Evolutionary conservation across 1,139 yeast genomes (phyloP).

Genomic region (Candida mesenterica): DNA sequence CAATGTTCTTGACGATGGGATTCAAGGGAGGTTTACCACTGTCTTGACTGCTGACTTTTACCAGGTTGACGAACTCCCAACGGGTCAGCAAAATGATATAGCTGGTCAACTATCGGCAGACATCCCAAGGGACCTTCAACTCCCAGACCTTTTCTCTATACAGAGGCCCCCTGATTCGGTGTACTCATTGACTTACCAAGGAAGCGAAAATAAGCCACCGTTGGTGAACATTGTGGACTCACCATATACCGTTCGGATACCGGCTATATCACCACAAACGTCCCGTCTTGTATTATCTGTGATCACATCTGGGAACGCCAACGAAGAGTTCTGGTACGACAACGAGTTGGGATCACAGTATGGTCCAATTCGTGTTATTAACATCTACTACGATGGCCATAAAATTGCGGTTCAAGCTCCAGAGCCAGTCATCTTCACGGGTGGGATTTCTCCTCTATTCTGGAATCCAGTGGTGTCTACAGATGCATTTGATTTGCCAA

Average conservation of each 20-base stretch:
- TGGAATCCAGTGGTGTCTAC: slow-evolving; percentile 79
- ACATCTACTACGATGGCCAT: slow-evolving; percentile 49
- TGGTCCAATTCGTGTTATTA: slow-evolving; percentile 61
- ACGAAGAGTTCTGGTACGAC: slow-evolving; percentile 83
- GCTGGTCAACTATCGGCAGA: too few relatives aligned
- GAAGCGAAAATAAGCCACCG: slow-evolving; percentile 22
- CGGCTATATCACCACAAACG: slow-evolving; percentile 46
- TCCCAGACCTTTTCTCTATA: slow-evolving; percentile 19
- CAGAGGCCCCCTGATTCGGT: slow-evolving; percentile 32
- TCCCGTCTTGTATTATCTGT: slow-evolving; percentile 58
- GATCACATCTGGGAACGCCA: slow-evolving; percentile 71
- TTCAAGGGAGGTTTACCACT: slow-evolving; percentile 63
- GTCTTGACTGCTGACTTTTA: slow-evolving; percentile 54
- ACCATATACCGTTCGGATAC: slow-evolving; percentile 35
- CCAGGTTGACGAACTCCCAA: slow-evolving; percentile 20
- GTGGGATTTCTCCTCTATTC: slow-evolving; percentile 73
- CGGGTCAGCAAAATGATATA: too few relatives aligned
- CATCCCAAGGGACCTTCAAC: too few relatives aligned
- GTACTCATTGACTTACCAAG: slow-evolving; percentile 27
- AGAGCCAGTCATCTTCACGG: slow-evolving; percentile 64
- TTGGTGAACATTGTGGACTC: slow-evolving; percentile 39
- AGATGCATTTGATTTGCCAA: slow-evolving; percentile 69
- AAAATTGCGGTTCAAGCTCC: slow-evolving; percentile 53
- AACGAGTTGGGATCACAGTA: slow-evolving; percentile 57
- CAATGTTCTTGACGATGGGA: slow-evolving; percentile 54